These are phyloP conservation scores for Cercis canadensis DNA, from an alignment of 306 rosid species.

Conservation along the genomic window DNA sequence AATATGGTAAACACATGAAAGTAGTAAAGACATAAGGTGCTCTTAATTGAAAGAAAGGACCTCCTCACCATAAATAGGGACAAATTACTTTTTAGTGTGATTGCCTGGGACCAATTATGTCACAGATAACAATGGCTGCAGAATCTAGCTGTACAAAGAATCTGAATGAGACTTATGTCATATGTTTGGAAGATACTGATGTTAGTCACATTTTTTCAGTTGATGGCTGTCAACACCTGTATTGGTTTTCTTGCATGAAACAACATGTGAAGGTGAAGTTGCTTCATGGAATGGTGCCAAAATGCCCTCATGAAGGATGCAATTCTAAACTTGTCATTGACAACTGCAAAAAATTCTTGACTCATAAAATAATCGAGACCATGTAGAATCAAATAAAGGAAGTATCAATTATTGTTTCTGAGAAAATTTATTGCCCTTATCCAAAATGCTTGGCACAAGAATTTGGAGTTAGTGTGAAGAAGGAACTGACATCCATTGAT, in stretches of 20 bases:
- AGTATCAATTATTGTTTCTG: conserved; percentile 65
- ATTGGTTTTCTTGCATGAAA: conserved; percentile 80
- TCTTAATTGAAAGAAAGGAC: neutral
- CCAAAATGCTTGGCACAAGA: conserved; percentile 85
- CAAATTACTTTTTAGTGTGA: neutral
- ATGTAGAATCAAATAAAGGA: conserved; percentile 65
- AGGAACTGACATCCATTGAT: too few relatives aligned
- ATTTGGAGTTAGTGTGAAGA: too few relatives aligned
- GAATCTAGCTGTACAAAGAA: conserved; percentile 40
- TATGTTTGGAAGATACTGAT: conserved; percentile 77
- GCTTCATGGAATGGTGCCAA: conserved; percentile 63
- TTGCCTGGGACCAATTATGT: conserved; percentile 55
- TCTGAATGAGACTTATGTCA: conserved; percentile 59
- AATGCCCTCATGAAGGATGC: conserved; percentile 75
- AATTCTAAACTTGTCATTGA: conserved; percentile 59
- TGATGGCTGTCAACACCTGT: conserved; percentile 73
- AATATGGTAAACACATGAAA: conserved; percentile 7
- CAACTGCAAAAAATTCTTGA: conserved; percentile 70
- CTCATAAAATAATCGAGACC: conserved; percentile 54
- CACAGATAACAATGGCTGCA: conserved; percentile 47
- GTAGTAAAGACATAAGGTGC: conserved; percentile 14
- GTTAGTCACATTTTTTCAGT: conserved; percentile 56
- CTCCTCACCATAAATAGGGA: neutral
- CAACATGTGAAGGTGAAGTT: conserved; percentile 80
- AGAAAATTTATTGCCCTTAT: conserved; percentile 77